Evolutionary conservation across 148 eudicot species (phyloP).

Genomic region (Mesembryanthemum crystallinum): DNA sequence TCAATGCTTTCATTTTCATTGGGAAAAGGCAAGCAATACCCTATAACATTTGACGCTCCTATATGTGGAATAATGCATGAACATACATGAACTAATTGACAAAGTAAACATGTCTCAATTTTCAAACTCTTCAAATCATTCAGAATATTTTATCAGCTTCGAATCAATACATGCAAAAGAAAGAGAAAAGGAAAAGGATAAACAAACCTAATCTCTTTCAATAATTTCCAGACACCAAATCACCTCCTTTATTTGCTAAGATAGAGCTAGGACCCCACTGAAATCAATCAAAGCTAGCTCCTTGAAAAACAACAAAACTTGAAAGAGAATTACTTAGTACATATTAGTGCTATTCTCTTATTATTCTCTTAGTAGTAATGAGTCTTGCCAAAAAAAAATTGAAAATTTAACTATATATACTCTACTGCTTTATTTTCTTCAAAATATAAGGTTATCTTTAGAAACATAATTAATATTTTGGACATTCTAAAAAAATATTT

Average conservation of each 20-base stretch:
- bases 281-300: too few species aligned
- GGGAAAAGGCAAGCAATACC: too few species aligned
- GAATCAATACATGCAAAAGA: not conserved
- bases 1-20: too few species aligned
- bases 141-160: constrained; percentile 5
- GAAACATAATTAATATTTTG: too few species aligned
- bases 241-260: constrained; percentile 18
- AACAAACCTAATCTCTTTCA: constrained; percentile 13
- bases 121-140: not conserved
- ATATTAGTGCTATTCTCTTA: too few species aligned
- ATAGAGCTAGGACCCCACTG: constrained; percentile 3
- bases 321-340: not conserved
- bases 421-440: too few species aligned
- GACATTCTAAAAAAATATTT: too few species aligned
- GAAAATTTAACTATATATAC: too few species aligned
- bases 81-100: not conserved
- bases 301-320: not conserved
- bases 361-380: too few species aligned
- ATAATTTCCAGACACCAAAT: constrained; percentile 23
- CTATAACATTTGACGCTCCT: too few species aligned
- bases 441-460: too few species aligned
- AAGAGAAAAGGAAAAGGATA: constrained; percentile 7
- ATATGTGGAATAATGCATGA: not conserved
- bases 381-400: too few species aligned
- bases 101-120: constrained; percentile 2